Percentiles rank a stretch among this genome's conserved stretches.
Evolutionary conservation across 192 early-diverging fungal species (phyloP).

Genomic region (Rhizoclosmatium globosum): DNA sequence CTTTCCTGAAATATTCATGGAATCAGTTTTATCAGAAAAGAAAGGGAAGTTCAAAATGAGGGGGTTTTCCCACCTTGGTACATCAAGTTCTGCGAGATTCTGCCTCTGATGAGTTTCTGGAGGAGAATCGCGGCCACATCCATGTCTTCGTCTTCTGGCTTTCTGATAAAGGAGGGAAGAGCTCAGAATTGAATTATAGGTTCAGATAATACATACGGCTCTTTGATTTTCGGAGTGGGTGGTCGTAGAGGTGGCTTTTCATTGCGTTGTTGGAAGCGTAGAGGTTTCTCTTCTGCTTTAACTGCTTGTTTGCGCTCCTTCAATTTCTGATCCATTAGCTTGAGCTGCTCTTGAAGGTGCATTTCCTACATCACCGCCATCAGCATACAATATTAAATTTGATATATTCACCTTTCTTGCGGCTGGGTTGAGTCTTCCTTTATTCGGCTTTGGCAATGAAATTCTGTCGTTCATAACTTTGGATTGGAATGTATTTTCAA

Average conservation of each 20-base stretch:
- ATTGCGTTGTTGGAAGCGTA: constrained; percentile 56
- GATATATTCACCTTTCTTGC: constrained; percentile 43
- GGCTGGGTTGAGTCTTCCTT: constrained; percentile 38
- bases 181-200: not conserved
- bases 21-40: constrained; percentile 8
- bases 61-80: constrained; percentile 46
- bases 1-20: constrained; percentile 40
- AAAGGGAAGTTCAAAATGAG: constrained; percentile 19
- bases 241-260: constrained; percentile 63
- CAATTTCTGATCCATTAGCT: constrained; percentile 57
- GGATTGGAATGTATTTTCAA: constrained; percentile 48
- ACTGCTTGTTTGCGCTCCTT: constrained; percentile 47
- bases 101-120: constrained; percentile 63
- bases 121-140: constrained; percentile 59
- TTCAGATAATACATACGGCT: constrained; percentile 36
- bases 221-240: constrained; percentile 53
- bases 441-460: constrained; percentile 35
- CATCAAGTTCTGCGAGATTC: constrained; percentile 65
- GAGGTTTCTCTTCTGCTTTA: constrained; percentile 44
- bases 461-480: constrained; percentile 45
- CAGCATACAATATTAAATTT: not conserved
- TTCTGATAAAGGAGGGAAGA: constrained; percentile 25
- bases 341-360: constrained; percentile 62
- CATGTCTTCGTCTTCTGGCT: constrained; percentile 54
- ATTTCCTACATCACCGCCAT: constrained; percentile 39